Conservation (phyloP, 2,329 filamentous ascomycete species). For the Teratosphaeriaceae sp. region DNA sequence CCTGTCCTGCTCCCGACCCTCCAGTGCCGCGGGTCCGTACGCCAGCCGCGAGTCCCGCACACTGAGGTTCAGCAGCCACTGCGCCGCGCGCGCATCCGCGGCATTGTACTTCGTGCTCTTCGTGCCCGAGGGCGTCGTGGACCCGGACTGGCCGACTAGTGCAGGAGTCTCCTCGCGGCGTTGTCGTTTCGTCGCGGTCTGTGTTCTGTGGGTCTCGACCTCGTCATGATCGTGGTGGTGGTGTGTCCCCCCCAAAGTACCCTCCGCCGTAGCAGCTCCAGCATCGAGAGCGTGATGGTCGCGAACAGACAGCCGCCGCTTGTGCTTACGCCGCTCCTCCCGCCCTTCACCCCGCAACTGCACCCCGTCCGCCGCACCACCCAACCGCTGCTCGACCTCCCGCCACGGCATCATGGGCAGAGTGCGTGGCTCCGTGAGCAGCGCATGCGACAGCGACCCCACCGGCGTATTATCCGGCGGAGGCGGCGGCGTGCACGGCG, state of each 20-base stretch:
- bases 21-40: conserved; percentile 5
- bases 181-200: not conserved
- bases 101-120: conserved; percentile 9
- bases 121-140: not conserved
- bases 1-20: conserved; percentile 10
- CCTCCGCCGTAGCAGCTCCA: not conserved
- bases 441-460: conserved; percentile 9
- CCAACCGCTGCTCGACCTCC: not conserved
- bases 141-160: not conserved
- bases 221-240: conserved; percentile 13
- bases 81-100: conserved; percentile 18
- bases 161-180: not conserved
- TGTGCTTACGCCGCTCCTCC: conserved; percentile 1
- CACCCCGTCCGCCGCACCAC: conserved; percentile 2
- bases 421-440: conserved; percentile 14
- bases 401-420: conserved; percentile 16
- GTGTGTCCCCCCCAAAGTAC: no score
- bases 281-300: conserved; percentile 4
- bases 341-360: no score
- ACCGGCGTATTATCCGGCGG: conserved; percentile 7
- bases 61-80: conserved; percentile 20
- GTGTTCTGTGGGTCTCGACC: conserved; percentile 10
- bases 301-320: conserved; percentile 12
- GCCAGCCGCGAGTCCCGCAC: conserved; percentile 17
- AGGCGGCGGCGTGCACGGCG: conserved; percentile 4